A percentile compares a stretch with the other conserved stretches of the same genome.
phyloP scores from a whole-genome alignment of 2,329 filamentous ascomycete species.

The Penicillium nordicum region DNA sequence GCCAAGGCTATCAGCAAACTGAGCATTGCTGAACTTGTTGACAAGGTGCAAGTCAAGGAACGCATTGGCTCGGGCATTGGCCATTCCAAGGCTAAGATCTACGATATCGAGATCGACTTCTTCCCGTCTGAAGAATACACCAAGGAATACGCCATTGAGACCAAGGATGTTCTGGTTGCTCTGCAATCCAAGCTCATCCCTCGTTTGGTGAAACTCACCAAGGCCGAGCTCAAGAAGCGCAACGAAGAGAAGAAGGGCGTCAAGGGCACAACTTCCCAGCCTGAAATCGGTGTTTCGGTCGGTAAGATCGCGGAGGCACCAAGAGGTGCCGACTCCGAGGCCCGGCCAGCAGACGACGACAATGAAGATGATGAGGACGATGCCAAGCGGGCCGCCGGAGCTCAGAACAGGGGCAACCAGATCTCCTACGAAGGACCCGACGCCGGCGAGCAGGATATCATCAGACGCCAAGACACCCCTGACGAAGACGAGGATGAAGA shows the following conservation, averaged over 20 bases:
- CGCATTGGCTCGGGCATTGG: conserved; percentile 68
- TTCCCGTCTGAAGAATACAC: conserved; percentile 82
- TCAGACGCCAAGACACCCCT: conserved; percentile 60
- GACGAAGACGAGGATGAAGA: conserved; percentile 54
- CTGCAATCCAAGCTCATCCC: conserved; percentile 79
- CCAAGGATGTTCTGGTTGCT: conserved; percentile 71
- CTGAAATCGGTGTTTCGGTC: conserved; percentile 66
- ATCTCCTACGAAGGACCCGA: conserved; percentile 91
- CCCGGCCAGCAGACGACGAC: conserved; percentile 64
- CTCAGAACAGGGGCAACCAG: conserved; percentile 71
- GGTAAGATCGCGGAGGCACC: conserved; percentile 54
- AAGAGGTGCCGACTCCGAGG: conserved; percentile 48
- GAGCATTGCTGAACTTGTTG: conserved; percentile 76
- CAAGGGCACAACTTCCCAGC: conserved; percentile 65
- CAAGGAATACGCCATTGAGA: conserved; percentile 76
- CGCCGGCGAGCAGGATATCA: conserved; percentile 79
- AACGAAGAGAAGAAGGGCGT: conserved; percentile 54
- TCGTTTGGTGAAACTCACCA: conserved; percentile 65
- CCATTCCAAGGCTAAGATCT: conserved; percentile 73
- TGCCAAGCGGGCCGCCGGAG: conserved; percentile 58
- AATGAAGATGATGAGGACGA: conserved; percentile 77
- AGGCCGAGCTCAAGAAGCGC: conserved; percentile 77
- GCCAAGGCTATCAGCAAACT: conserved; percentile 89
- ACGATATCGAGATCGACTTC: conserved; percentile 75
- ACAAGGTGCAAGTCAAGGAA: conserved; percentile 77